Evolutionary conservation across 345 rosid genomes (phyloP).

Genomic region (Pelargonium nanum): DNA sequence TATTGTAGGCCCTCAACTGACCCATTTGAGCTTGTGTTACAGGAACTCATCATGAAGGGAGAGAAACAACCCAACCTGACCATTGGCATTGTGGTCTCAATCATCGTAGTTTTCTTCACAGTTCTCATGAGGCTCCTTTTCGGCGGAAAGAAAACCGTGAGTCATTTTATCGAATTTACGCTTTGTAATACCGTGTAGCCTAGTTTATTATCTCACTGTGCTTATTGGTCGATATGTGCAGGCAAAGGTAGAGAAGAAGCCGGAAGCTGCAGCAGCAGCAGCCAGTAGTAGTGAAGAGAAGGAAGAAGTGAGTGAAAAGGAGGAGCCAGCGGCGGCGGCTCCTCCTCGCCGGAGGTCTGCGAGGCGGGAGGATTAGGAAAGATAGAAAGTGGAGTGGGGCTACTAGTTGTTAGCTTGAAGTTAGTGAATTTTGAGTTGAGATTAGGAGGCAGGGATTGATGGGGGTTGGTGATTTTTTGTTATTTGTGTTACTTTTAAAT

Average conservation of each 20-base stretch:
- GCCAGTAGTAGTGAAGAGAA: background rate
- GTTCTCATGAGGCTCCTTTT: background rate
- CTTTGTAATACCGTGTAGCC: background rate
- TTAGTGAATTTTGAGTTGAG: background rate
- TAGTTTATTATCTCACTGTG: background rate
- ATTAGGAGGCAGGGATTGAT: background rate
- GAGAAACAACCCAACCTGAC: background rate
- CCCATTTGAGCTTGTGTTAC: background rate
- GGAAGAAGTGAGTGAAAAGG: background rate
- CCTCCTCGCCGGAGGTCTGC: background rate
- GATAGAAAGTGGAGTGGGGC: no score
- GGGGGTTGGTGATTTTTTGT: no score
- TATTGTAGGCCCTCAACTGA: background rate
- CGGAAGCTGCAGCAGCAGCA: background rate
- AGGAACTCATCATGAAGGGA: background rate
- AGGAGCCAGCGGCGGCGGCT: background rate
- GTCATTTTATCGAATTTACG: background rate
- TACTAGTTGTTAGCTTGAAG: background rate
- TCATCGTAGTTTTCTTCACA: background rate
- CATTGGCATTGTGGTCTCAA: background rate
- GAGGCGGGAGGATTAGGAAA: background rate
- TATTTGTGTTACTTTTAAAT: no score
- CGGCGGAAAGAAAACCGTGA: background rate
- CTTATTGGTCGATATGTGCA: background rate
- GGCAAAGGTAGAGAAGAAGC: background rate